phyloP scores from a whole-genome alignment of 306 rosid species.

The Senna siamea region DNA sequence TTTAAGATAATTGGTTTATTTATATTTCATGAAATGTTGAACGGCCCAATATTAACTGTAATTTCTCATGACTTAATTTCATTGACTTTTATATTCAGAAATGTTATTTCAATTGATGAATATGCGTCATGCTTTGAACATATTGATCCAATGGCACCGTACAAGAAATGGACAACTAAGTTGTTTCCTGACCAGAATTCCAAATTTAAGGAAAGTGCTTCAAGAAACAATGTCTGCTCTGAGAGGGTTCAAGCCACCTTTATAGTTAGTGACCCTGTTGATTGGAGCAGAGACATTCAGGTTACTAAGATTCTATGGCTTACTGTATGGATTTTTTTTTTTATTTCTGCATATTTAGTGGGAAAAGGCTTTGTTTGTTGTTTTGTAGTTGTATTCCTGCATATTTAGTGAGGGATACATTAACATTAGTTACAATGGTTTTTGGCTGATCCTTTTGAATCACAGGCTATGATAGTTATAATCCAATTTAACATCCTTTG shows the following conservation, averaged over 20 bases:
- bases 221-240: constrained; percentile 51
- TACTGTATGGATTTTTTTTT: not conserved
- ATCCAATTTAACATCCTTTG: too few species aligned
- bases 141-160: constrained; percentile 83
- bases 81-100: constrained; percentile 52
- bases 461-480: constrained; percentile 14
- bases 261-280: constrained; percentile 86
- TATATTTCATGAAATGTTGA: constrained; percentile 18
- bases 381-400: constrained; percentile 19
- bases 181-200: constrained; percentile 39
- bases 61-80: constrained; percentile 17
- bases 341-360: too few species aligned
- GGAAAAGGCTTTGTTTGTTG: too few species aligned
- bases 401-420: constrained; percentile 37
- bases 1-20: constrained; percentile 30
- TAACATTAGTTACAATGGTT: constrained; percentile 44
- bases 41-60: constrained; percentile 19
- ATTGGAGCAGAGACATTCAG: constrained; percentile 98
- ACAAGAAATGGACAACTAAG: constrained; percentile 76
- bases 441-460: constrained; percentile 27
- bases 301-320: constrained; percentile 42
- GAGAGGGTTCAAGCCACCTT: constrained; percentile 83
- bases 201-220: constrained; percentile 35
- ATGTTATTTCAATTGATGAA: constrained; percentile 83
- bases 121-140: constrained; percentile 78